Base-by-base conservation (phyloP, 177 flowering plant species). In the Vitis hybrid region DNA sequence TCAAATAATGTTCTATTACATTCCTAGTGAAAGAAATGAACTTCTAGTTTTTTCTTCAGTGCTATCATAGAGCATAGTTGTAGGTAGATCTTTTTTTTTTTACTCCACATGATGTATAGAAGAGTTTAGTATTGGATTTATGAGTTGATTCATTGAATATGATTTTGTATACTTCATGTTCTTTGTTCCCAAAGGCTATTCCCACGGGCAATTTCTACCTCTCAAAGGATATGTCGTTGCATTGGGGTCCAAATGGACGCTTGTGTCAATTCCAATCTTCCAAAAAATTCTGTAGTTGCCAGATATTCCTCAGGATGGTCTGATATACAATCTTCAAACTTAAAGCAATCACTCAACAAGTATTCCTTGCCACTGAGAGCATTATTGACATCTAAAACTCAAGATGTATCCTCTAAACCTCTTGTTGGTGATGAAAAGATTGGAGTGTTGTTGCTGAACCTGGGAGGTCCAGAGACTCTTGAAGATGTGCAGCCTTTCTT, bases 401-500 rank as follows among this genome's bases (percentile, higher is more conserved):
- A 75, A 71, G 81, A 86, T 60, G 67, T 80, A 40, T 66, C 87
- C 16, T 19, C 78, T 52, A 21, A 81, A 30, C 65, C 87, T 56
- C 60, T 82, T 63, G 70, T 81, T 74, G 92, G 84, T 16, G 87
- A 90, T 40, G 98, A 88, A 50, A 90, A 87, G 77, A 78, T 93
- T 14, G 99, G 99, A 27, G 99, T 95, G 3, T 76, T 95, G 79
- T 78, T 95, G 83, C 88, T 95, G 60, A 95, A 95, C 74, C 99
- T 95, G 77, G 99, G 99, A 68, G 99, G 98, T 48, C 99, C 99
- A 4, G 98, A 95, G 80, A 93, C 99, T 74, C 90, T 95, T 60
- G 97, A 93, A n/a, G 99, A 93, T 70, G 99, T 93, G 70, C 98
- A 95, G 71, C 99, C 99, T 62, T 95, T 95, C 74, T 77, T 95